Evolutionary conservation across 441 rosid species (phyloP), one percentile per base, ranked within the genome.

Genomic region (Populus hybrid): DNA sequence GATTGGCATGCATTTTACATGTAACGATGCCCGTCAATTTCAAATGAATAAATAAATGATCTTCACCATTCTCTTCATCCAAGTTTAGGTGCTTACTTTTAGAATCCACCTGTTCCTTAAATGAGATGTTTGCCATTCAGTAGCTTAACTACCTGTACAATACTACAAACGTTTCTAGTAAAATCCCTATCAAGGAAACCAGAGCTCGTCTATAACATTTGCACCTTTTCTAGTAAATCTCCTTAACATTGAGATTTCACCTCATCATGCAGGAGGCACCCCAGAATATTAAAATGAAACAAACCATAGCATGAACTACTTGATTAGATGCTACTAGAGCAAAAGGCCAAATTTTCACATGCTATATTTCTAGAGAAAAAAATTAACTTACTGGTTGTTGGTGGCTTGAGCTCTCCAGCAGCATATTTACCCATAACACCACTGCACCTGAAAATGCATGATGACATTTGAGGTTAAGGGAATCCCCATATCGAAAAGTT

Each of bases 331-430:
- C 4, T 31, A 64, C 23, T 11, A 74, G 33, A 9, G 63, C 66
- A 33, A 66, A 38, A 64, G 31, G 31, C 31, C 31, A 29, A 29
- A 29, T 29, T 29, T 63, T 75, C 45, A 71, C 14, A 20, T 12
- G 45, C 42, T 11, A 69, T 61, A 23, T 63, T 56, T 23, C 38
- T 14, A 50, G n/a, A 72, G 45, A 61, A 75, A 38, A 50, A 31
- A 29, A 29, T 63, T n/a, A 66, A 86, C 98, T 82, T 64, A 93
- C 99, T 90, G 76, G 93, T 88, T 65, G 86, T 85, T 69, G 99
- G 99, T n/a, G 99, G 99, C 94, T 90, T 96, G 77, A 96, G 99
- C 84, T 96, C 99, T 81, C 99, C 98, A 68, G 93, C 97, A 66
- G 97, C 94, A 83, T 96, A 96, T 87, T 90, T 94, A 63, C 99